Evolutionary conservation across 805 yeast species (phyloP), one percentile per base, ranked within the genome.

Genomic region (Debaryomyces tyrocola): DNA sequence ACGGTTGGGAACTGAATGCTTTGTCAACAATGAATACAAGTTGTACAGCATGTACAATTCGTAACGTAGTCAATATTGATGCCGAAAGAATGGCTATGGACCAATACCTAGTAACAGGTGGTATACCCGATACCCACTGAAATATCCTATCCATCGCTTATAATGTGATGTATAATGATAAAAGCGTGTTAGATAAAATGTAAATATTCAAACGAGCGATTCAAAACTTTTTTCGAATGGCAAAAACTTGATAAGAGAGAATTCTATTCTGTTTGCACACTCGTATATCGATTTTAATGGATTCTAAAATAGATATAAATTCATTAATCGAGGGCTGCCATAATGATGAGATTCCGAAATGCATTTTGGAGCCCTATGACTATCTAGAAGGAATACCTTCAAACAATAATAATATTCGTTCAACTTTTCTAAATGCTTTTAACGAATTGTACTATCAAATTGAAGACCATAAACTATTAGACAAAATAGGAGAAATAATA

Each of bases 301-400:
- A 43, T 29, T 12, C 20, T 34, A 12, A 18, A 15, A 21, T 36
- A 11, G 36, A 44, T 15, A 40, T 47, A 34, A 43, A 47, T 17
- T 15, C 20, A n/a, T 36, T 47, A 14, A 47, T 47, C 17, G 6
- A 20, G 11, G 29, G 37, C 31, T 38, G 53, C 8, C 41, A 50
- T 27, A 48, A 45, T 33, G 42, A 41, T 9, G 52, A 51, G 4
- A 33, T 43, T 6, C 48, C 47, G 10, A 35, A 47, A 14, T 42
- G 44, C 31, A 52, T 69, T 31, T 40, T 52, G 4, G 59, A 54
- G 14, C 74, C 75, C 2, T 70, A 60, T 49, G 51, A 44, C 20
- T 70, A 70, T 51, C 54, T 70, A 9, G 59, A 58, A 34, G 46
- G 48, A n/a, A 56, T 68, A 14, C 73, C 75, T 5, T 60, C 68